These are phyloP conservation scores for Paramecium tetraurelia DNA, from an alignment of 73 alveolate species.

Conservation along the genomic window DNA sequence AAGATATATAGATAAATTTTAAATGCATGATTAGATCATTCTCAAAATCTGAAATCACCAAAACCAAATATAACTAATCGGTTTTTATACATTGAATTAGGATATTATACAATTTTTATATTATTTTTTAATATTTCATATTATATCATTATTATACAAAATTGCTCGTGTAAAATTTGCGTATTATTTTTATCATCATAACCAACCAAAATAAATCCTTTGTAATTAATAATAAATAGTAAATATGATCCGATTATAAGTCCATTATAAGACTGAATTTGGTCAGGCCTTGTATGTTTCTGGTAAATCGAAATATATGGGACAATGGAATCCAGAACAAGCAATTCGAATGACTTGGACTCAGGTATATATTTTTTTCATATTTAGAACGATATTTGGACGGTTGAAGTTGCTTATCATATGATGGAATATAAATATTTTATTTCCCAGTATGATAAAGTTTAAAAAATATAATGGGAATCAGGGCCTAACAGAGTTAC, in stretches of 20 bases:
- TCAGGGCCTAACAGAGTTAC: constrained; percentile 14
- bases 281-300: neutral
- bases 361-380: neutral
- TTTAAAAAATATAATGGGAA: neutral
- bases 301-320: neutral
- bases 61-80: neutral
- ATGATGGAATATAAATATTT: constrained; percentile 5
- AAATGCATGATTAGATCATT: neutral
- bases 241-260: neutral
- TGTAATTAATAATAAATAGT: neutral
- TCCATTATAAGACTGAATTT: constrained; percentile 26
- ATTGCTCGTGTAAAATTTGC: neutral
- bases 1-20: neutral
- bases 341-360: constrained; percentile 23
- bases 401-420: neutral
- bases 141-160: neutral
- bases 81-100: neutral
- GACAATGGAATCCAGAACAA: neutral
- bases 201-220: neutral
- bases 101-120: neutral
- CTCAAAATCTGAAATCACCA: neutral
- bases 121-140: neutral
- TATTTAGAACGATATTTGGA: constrained; percentile 13
- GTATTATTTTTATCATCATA: neutral
- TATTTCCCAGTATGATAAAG: neutral